These are phyloP conservation scores for Maudiozyma bulderi DNA, from an alignment of 805 yeast species.

Conservation along the genomic window DNA sequence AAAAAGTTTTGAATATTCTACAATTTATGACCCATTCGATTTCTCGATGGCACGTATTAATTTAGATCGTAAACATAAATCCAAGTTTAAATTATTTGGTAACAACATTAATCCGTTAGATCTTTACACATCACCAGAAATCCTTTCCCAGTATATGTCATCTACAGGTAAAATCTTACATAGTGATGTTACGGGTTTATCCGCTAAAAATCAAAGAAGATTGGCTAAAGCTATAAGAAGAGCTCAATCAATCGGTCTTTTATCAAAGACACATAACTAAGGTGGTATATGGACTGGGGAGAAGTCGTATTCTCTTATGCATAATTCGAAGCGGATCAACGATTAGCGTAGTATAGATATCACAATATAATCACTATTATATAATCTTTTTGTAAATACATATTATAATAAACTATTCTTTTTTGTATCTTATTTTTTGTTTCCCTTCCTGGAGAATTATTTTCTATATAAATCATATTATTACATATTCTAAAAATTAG, in stretches of 20 bases:
- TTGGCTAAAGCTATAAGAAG: slow-evolving; percentile 71
- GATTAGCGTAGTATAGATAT: too few species aligned
- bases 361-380: background rate
- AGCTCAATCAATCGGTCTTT: slow-evolving; percentile 69
- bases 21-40: slow-evolving; percentile 73
- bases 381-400: background rate
- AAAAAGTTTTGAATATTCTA: slow-evolving; percentile 36
- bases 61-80: slow-evolving; percentile 36
- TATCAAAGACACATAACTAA: slow-evolving; percentile 58
- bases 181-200: slow-evolving; percentile 60
- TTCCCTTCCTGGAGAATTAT: background rate
- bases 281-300: background rate
- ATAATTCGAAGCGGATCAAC: too few species aligned
- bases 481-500: background rate
- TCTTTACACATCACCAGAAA: slow-evolving; percentile 62
- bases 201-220: slow-evolving; percentile 55
- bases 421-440: background rate
- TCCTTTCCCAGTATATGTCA: slow-evolving; percentile 55
- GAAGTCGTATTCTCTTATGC: too few species aligned
- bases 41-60: slow-evolving; percentile 52
- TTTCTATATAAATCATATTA: background rate
- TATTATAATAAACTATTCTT: background rate
- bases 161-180: slow-evolving; percentile 71
- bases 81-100: slow-evolving; percentile 4
- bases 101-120: slow-evolving; percentile 50